Conservation (phyloP, 1,284 basidiomycete species). For the Ceratobasidium sp. region DNA sequence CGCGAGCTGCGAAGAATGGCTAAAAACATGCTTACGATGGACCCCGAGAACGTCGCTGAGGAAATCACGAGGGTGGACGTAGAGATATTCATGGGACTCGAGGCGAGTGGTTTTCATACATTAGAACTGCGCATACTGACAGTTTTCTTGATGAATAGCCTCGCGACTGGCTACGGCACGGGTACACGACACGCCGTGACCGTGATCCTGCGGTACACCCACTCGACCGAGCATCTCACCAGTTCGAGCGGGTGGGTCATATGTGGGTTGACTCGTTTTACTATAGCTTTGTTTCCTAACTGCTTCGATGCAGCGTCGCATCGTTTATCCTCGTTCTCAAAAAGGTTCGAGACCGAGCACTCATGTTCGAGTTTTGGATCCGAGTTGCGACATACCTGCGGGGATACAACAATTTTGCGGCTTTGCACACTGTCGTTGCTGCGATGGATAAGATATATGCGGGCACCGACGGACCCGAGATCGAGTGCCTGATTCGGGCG, state of each 20-base stretch:
- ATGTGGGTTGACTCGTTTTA: slow-evolving; percentile 65
- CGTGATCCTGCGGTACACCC: slow-evolving; percentile 73
- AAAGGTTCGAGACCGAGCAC: slow-evolving; percentile 71
- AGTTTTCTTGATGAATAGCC: slow-evolving; percentile 62
- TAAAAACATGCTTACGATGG: slow-evolving; percentile 66
- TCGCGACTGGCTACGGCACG: slow-evolving; percentile 82
- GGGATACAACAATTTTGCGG: slow-evolving; percentile 78
- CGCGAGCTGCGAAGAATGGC: slow-evolving; percentile 72
- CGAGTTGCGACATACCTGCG: slow-evolving; percentile 79
- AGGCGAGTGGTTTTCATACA: slow-evolving; percentile 62
- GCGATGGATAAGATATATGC: slow-evolving; percentile 83
- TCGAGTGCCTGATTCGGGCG: slow-evolving; percentile 74
- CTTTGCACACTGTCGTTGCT: slow-evolving; percentile 82
- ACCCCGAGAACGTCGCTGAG: slow-evolving; percentile 75
- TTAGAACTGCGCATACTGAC: slow-evolving; percentile 7
- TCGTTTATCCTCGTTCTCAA: slow-evolving; percentile 84
- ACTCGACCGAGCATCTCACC: slow-evolving; percentile 74
- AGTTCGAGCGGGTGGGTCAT: slow-evolving; percentile 80
- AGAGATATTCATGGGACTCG: slow-evolving; percentile 73
- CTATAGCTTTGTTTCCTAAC: neutral
- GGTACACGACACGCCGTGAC: slow-evolving; percentile 70
- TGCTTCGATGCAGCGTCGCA: slow-evolving; percentile 67
- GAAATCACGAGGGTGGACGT: slow-evolving; percentile 79
- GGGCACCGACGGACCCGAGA: slow-evolving; percentile 68
- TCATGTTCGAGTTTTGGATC: slow-evolving; percentile 77